Conservation (phyloP, 2,329 filamentous ascomycete genomes). For the Pseudogymnoascus sp. region DNA sequence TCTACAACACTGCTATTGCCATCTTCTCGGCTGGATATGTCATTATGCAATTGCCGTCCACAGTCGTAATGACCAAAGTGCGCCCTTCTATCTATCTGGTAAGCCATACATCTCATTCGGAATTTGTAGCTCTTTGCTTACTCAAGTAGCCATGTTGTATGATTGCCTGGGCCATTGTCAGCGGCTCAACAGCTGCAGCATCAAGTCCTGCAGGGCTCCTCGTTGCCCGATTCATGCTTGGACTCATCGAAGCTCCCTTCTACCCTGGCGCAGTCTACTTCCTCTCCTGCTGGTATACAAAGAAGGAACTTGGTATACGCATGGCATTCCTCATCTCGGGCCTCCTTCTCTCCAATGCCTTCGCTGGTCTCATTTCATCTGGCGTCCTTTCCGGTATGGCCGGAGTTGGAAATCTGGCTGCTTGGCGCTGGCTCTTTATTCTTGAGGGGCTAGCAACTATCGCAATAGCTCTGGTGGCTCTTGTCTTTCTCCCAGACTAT, state of each 20-base stretch:
- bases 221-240: conserved; percentile 31
- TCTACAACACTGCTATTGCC: conserved; percentile 4
- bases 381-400: neutral
- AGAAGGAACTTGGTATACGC: conserved; percentile 31
- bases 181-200: conserved; percentile 31
- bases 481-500: conserved; percentile 14
- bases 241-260: conserved; percentile 16
- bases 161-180: conserved; percentile 28
- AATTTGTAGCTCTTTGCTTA: neutral
- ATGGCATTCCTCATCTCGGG: conserved; percentile 33
- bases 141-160: conserved; percentile 14
- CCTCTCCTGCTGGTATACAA: conserved; percentile 34
- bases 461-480: conserved; percentile 12
- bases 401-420: neutral
- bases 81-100: neutral
- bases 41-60: conserved; percentile 43
- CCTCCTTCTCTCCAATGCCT: conserved; percentile 35
- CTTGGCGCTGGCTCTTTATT: conserved; percentile 13
- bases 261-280: conserved; percentile 33
- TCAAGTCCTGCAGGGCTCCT: conserved; percentile 30
- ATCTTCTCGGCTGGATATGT: conserved; percentile 40
- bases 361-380: conserved; percentile 43
- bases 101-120: neutral
- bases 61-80: conserved; percentile 39
- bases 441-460: conserved; percentile 13